These are phyloP conservation scores for Hamigera avellanea DNA, from an alignment of 495 filamentous ascomycete genomes.

Conservation along the genomic window DNA sequence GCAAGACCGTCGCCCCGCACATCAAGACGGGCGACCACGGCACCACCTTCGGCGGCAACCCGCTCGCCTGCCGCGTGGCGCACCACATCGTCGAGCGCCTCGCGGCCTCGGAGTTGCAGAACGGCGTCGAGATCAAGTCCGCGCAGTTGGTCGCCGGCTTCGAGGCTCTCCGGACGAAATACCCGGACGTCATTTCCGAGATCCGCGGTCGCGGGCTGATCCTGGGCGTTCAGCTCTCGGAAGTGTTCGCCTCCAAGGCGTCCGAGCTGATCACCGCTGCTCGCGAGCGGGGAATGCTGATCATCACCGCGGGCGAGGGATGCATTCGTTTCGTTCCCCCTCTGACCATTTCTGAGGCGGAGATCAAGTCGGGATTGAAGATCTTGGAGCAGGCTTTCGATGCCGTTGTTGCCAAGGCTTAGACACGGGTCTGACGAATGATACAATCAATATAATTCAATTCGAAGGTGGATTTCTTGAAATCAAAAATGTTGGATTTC, in stretches of 20 bases:
- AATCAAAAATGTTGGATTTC: too few relatives aligned
- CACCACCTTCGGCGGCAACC: slow-evolving; percentile 95
- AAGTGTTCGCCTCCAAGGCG: slow-evolving; percentile 48
- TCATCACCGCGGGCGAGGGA: slow-evolving; percentile 87
- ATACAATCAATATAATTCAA: too few relatives aligned
- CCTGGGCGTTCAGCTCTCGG: slow-evolving; percentile 67
- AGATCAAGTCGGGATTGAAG: slow-evolving; percentile 62
- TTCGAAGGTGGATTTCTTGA: too few relatives aligned
- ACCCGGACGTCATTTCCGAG: slow-evolving; percentile 62
- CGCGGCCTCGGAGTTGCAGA: slow-evolving; percentile 50
- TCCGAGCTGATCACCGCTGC: slow-evolving; percentile 65
- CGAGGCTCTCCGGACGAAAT: slow-evolving; percentile 47
- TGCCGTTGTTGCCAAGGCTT: slow-evolving; percentile 22
- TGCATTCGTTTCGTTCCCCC: slow-evolving; percentile 81
- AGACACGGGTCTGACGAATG: not conserved
- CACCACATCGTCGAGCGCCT: slow-evolving; percentile 73
- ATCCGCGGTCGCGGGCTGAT: slow-evolving; percentile 76
- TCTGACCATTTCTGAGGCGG: slow-evolving; percentile 59
- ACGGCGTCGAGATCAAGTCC: slow-evolving; percentile 51
- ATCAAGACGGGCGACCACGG: slow-evolving; percentile 92
- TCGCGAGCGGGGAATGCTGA: slow-evolving; percentile 73
- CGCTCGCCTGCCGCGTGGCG: slow-evolving; percentile 71
- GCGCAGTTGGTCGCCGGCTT: slow-evolving; percentile 55
- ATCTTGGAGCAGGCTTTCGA: slow-evolving; percentile 71
- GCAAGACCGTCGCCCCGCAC: slow-evolving; percentile 59